A percentile compares a stretch with the other conserved stretches of the same genome.
Evolutionary conservation across 768 basidiomycete species (phyloP).

Genomic region (Tricholoma sp.): DNA sequence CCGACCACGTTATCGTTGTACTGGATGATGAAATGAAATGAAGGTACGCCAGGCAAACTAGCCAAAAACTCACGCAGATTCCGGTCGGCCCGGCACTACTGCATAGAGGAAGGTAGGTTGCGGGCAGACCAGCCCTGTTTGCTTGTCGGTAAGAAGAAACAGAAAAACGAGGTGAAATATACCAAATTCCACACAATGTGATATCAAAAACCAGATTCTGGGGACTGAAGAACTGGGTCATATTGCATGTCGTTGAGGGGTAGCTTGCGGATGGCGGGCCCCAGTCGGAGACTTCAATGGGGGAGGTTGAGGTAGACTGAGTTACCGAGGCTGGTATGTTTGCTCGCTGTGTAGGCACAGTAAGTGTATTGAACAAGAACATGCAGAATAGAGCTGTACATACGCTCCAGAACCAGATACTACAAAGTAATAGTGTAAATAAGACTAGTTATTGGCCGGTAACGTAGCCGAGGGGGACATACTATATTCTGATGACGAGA

Average conservation of each 20-base stretch:
- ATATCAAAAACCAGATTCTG: conserved; percentile 50
- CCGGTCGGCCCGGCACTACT: conserved; percentile 28
- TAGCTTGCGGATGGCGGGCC: conserved; percentile 38
- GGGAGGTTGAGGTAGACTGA: conserved; percentile 22
- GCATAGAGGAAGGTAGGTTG: conserved; percentile 34
- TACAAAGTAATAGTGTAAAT: conserved; percentile 6
- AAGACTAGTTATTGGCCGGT: not conserved
- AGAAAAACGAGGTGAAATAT: conserved; percentile 5
- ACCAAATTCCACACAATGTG: conserved; percentile 48
- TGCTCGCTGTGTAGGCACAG: conserved; percentile 23
- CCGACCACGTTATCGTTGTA: conserved; percentile 50
- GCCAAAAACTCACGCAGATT: conserved; percentile 24
- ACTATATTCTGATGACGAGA: conserved; percentile 20
- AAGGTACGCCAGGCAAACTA: not conserved
- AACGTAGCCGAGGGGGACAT: not conserved
- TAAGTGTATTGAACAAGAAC: conserved; percentile 15
- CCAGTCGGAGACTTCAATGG: conserved; percentile 35
- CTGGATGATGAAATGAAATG: conserved; percentile 15
- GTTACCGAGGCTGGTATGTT: conserved; percentile 32
- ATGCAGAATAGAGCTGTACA: conserved; percentile 9
- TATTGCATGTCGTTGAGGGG: conserved; percentile 35
- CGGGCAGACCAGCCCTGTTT: conserved; percentile 39
- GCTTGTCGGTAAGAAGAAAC: not conserved
- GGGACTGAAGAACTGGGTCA: conserved; percentile 34
- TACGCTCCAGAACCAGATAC: conserved; percentile 47